A percentile compares a stretch with the other conserved stretches of the same genome.
phyloP scores from a whole-genome alignment of 352 stramenopile genomes.

The Lagenidium sp. region DNA sequence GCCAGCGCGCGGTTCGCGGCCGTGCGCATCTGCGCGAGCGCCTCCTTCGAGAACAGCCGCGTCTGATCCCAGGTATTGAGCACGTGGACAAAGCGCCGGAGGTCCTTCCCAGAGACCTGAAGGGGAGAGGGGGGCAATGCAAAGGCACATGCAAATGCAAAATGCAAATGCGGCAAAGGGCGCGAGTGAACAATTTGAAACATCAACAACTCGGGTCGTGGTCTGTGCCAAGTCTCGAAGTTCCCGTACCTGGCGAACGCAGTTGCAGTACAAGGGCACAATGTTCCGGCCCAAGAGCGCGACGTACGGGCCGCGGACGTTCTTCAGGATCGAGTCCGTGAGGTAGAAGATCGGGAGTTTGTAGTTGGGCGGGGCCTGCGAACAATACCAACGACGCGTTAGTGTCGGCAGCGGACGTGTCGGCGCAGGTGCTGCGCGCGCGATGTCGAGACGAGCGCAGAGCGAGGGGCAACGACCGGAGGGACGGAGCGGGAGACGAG shows the following conservation, averaged over 20 bases:
- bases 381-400: too few species aligned
- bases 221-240: too few species aligned
- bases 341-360: conserved; percentile 89
- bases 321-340: conserved; percentile 88
- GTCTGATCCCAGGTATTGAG: conserved; percentile 79
- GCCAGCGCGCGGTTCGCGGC: conserved; percentile 50
- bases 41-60: conserved; percentile 40
- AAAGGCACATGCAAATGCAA: too few species aligned
- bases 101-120: conserved; percentile 67
- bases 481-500: too few species aligned
- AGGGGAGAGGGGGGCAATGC: too few species aligned
- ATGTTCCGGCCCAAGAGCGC: conserved; percentile 60
- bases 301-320: conserved; percentile 68
- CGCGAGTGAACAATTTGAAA: too few species aligned
- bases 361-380: conserved; percentile 64
- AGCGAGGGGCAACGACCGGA: too few species aligned
- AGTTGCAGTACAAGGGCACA: conserved; percentile 80
- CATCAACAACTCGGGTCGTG: too few species aligned
- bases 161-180: not conserved
- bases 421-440: too few species aligned
- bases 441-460: too few species aligned
- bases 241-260: conserved; percentile 56
- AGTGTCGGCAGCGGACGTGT: too few species aligned
- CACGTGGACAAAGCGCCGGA: conserved; percentile 79
- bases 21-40: conserved; percentile 55